phyloP scores from a whole-genome alignment of 345 rosid genomes.

The Brassica cretica region DNA sequence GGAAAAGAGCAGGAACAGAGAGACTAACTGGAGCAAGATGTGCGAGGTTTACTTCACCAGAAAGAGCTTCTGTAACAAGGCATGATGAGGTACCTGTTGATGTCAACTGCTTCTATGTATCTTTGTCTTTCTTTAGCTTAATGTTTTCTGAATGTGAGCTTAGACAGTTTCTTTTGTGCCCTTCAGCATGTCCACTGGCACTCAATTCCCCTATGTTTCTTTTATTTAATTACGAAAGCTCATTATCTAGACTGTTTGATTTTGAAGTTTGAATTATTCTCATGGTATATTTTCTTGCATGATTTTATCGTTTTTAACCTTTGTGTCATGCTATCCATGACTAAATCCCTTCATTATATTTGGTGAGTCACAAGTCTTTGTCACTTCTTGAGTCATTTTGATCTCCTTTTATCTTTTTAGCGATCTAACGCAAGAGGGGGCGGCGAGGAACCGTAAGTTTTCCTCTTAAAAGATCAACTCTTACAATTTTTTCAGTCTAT shows the following conservation, averaged over 20 bases:
- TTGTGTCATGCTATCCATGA: neutral
- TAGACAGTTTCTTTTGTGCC: conserved; percentile 3
- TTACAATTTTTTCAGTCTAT: conserved; percentile 14
- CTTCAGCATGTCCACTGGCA: neutral
- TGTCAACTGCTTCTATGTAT: conserved; percentile 34
- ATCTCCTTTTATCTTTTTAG: conserved; percentile 45
- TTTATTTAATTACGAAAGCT: conserved; percentile 1
- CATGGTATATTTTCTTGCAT: neutral
- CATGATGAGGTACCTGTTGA: conserved; percentile 70
- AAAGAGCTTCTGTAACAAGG: conserved; percentile 30
- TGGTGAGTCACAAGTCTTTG: conserved; percentile 5
- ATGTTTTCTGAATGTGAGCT: conserved; percentile 12
- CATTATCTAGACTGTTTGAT: conserved; percentile 3
- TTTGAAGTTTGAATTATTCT: neutral
- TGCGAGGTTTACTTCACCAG: conserved; percentile 47
- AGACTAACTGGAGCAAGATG: conserved; percentile 52
- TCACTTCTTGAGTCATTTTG: conserved; percentile 20
- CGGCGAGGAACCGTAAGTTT: conserved; percentile 43
- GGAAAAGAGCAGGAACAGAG: conserved; percentile 52
- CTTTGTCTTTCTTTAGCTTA: neutral
- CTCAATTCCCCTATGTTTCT: neutral
- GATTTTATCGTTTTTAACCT: neutral
- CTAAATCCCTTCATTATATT: neutral
- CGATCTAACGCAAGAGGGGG: conserved; percentile 48
- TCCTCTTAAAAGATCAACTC: conserved; percentile 8